These are phyloP conservation scores for Geotrichum fermentans DNA, from an alignment of 1,139 yeast species.

Conservation along the genomic window DNA sequence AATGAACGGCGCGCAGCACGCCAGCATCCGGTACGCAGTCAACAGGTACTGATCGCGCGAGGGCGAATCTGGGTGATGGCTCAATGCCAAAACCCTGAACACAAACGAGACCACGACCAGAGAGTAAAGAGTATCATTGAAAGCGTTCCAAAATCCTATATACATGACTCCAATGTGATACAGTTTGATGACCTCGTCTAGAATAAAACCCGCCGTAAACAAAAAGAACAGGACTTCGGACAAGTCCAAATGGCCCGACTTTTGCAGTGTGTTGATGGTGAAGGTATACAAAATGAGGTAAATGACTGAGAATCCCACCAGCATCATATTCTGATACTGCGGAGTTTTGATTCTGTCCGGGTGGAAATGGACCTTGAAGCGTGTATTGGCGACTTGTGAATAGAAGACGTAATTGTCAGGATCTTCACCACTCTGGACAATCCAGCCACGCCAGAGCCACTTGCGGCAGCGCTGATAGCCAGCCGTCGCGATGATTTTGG, in stretches of 20 bases:
- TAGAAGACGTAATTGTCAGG: slow-evolving; percentile 62
- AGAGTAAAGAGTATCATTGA: slow-evolving; percentile 65
- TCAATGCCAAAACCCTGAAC: slow-evolving; percentile 52
- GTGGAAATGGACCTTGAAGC: slow-evolving; percentile 62
- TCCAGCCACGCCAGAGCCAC: slow-evolving; percentile 95
- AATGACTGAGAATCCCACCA: slow-evolving; percentile 61
- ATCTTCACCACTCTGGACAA: slow-evolving; percentile 66
- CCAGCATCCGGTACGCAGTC: slow-evolving; percentile 63
- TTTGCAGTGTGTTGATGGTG: slow-evolving; percentile 51
- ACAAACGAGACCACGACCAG: slow-evolving; percentile 51
- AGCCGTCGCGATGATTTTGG: slow-evolving; percentile 66
- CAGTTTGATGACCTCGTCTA: slow-evolving; percentile 65
- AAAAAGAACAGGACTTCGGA: slow-evolving; percentile 57
- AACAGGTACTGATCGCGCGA: slow-evolving; percentile 48
- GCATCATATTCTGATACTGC: slow-evolving; percentile 68
- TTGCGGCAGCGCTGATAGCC: slow-evolving; percentile 84
- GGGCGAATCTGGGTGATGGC: slow-evolving; percentile 21
- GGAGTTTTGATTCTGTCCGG: slow-evolving; percentile 86
- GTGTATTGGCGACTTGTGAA: slow-evolving; percentile 53
- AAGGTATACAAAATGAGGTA: slow-evolving; percentile 60
- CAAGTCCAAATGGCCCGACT: slow-evolving; percentile 39
- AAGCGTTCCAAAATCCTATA: slow-evolving; percentile 74
- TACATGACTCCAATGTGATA: slow-evolving; percentile 73
- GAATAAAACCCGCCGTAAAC: slow-evolving; percentile 60
- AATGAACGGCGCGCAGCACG: slow-evolving; percentile 82